Evolutionary conservation across 306 rosid genomes (phyloP), one percentile per base, ranked within the genome.

Genomic region (Lathyrus aphaca): DNA sequence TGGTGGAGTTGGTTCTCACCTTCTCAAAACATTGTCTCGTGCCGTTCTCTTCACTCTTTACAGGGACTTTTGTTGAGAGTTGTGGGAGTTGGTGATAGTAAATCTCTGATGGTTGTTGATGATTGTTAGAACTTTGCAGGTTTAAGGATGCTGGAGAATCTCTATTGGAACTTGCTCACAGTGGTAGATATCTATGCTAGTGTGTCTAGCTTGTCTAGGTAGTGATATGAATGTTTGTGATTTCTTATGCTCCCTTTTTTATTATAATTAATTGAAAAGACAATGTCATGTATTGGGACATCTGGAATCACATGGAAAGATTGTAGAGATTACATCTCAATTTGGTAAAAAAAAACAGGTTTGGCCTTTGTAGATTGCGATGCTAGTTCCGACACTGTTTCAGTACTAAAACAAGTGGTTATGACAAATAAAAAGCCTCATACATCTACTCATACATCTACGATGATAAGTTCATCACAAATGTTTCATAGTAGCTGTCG

Each of bases 351-450:
- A 84, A 55, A 78, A 88, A 80, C 65, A 93, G 98, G 97, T 71
- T 80, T 93, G 82, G 85, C 77, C 57, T 82, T 86, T 62, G 94
- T 93, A 5, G 98, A 93, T 85, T 90, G 98, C 85, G 84, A 97
- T 82, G 96, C 96, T 30, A 90, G 97, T 82, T 86, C 89, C 16
- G 85, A 87, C 83, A 88, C 94, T 35, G 70, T 87, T 72, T 59
- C 10, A 10, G 66, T 88, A 77, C 86, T 93, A 58, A 88, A 81
- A 54, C 88, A 79, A 62, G 97, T 45, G 3, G 82, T 88, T 61
- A 65, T 93, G 85, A 97, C 97, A 38, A 93, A 93, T 79, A 93
- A 93, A 82, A 93, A 88, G 86, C 98, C 98, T 74, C 91, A 90
- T 64, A 93, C n/a, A n/a, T n/a, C n/a, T n/a, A n/a, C n/a, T n/a